phyloP scores from a whole-genome alignment of 163 green algal genomes.

The Scenedesmus sp. region DNA sequence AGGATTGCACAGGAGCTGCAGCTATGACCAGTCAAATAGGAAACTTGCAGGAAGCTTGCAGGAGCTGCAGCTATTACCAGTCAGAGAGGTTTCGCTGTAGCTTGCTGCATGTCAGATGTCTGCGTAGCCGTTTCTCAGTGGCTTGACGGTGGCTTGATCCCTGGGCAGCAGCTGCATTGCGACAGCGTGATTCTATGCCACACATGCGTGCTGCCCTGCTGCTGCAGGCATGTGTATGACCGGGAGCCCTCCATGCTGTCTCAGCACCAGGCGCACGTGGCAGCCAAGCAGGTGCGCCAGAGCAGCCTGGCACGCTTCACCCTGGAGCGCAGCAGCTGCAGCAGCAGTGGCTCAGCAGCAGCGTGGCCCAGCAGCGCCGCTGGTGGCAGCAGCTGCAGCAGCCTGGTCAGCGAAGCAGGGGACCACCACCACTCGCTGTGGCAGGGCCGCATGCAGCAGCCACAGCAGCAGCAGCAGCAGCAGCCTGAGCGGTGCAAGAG shows the following conservation, averaged over 20 bases:
- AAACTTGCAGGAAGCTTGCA: not conserved
- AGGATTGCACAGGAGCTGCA: not conserved
- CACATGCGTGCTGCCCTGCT: not conserved
- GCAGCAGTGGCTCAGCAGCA: not conserved
- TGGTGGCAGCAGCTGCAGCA: not conserved
- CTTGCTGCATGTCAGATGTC: not conserved
- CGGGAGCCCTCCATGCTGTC: slow-evolving; percentile 28
- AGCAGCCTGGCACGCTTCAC: slow-evolving; percentile 28
- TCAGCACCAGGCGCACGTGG: slow-evolving; percentile 20
- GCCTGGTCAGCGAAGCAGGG: not conserved
- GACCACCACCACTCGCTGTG: not conserved
- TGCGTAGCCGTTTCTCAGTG: not conserved
- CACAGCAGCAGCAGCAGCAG: not conserved
- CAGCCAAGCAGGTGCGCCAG: not conserved
- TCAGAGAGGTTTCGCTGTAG: not conserved
- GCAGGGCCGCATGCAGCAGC: not conserved
- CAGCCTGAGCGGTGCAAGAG: not conserved
- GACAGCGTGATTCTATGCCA: not conserved
- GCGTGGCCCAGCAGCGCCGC: not conserved
- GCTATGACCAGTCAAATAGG: not conserved
- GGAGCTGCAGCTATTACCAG: not conserved
- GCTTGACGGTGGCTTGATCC: too few species aligned
- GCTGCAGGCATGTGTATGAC: slow-evolving; percentile 49
- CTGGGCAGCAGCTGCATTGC: not conserved
- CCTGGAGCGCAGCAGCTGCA: slow-evolving; percentile 36